These are phyloP conservation scores for Carpinus fangiana DNA, from an alignment of 306 rosid species.

Conservation along the genomic window DNA sequence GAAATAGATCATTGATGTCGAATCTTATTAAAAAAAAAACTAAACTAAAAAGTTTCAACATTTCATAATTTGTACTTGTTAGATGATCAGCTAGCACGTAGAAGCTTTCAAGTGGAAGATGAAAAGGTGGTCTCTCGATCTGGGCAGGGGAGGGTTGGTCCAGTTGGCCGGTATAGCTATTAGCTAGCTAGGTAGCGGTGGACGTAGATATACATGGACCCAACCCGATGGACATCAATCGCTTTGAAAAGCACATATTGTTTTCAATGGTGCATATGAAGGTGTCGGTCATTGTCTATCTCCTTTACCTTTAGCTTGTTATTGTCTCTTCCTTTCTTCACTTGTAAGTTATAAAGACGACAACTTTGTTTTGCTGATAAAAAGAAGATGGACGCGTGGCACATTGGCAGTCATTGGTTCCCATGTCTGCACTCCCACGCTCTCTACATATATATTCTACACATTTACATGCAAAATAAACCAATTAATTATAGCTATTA, in stretches of 20 bases:
- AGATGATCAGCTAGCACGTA: not conserved
- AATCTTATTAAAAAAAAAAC: not conserved
- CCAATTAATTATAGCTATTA: not conserved
- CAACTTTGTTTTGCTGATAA: not conserved
- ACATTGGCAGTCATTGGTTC: slow-evolving; percentile 2
- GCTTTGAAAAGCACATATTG: not conserved
- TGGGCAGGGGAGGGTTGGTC: not conserved
- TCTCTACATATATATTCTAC: not conserved
- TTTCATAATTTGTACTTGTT: not conserved
- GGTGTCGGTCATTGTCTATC: slow-evolving; percentile 14
- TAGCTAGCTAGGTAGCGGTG: slow-evolving; percentile 4
- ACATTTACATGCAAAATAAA: not conserved
- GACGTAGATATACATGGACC: slow-evolving; percentile 36
- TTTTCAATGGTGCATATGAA: not conserved
- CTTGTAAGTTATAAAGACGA: slow-evolving; percentile 10
- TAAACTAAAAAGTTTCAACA: too few relatives aligned
- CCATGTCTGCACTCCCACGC: not conserved
- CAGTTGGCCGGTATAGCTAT: not conserved
- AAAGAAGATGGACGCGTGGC: slow-evolving; percentile 5
- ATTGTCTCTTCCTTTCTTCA: slow-evolving; percentile 34
- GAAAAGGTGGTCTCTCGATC: not conserved
- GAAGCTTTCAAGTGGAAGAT: not conserved
- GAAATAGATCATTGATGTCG: too few relatives aligned
- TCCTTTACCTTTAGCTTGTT: slow-evolving; percentile 5
- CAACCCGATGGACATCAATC: slow-evolving; percentile 4